phyloP scores from a whole-genome alignment of 108 stramenopile species.

The Pseudonitzschia multiseries region DNA sequence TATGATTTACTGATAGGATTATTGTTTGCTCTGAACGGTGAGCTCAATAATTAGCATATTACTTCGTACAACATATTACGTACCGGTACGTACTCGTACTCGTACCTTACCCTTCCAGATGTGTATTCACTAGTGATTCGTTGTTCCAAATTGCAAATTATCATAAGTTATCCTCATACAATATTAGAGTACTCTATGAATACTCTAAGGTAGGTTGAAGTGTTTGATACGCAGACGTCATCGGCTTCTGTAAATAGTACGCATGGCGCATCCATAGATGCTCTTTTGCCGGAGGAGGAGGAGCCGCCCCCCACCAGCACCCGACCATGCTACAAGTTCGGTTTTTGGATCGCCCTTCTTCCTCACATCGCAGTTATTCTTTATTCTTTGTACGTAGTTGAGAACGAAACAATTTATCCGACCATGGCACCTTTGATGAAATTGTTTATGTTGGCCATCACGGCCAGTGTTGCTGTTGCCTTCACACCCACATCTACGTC shows the following conservation, averaged over 20 bases:
- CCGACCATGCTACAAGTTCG: neutral
- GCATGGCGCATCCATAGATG: neutral
- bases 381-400: neutral
- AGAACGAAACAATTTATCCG: neutral
- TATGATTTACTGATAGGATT: too few relatives aligned
- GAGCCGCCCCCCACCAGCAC: neutral
- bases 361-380: neutral
- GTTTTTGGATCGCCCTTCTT: neutral
- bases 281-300: constrained; percentile 1
- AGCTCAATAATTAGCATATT: too few relatives aligned
- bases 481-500: constrained; percentile 20
- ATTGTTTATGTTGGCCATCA: constrained; percentile 29
- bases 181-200: neutral
- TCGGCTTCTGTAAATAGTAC: constrained; percentile 1
- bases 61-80: too few relatives aligned
- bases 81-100: too few relatives aligned
- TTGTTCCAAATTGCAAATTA: neutral
- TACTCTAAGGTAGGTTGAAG: neutral
- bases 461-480: constrained; percentile 31
- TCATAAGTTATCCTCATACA: neutral
- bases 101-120: too few relatives aligned
- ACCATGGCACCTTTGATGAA: constrained; percentile 39
- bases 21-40: too few relatives aligned
- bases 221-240: constrained; percentile 3
- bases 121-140: too few relatives aligned